Evolutionary conservation across 2,329 filamentous ascomycete species (phyloP).

Genomic region (Nannizziopsis arthrosporioides): DNA sequence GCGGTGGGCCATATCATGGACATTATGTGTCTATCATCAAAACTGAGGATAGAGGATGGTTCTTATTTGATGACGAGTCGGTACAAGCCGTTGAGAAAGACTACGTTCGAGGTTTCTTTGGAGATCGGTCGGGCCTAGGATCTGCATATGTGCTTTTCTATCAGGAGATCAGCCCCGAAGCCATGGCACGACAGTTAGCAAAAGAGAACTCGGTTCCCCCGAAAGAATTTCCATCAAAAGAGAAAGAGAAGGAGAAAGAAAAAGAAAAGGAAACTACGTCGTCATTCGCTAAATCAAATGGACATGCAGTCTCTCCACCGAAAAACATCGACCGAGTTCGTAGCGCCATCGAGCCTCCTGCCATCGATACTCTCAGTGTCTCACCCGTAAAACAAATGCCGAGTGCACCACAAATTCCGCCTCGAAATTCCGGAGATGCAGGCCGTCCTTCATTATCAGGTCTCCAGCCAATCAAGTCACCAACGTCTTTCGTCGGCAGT

Average conservation of each 20-base stretch:
- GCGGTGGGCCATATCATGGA: slow-evolving; percentile 89
- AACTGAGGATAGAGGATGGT: slow-evolving; percentile 87
- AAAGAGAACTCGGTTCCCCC: slow-evolving; percentile 49
- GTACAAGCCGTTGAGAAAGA: slow-evolving; percentile 95
- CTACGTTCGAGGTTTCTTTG: slow-evolving; percentile 95
- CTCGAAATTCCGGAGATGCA: slow-evolving; percentile 27
- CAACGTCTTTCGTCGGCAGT: too few relatives aligned
- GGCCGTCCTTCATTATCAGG: slow-evolving; percentile 6
- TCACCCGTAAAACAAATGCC: slow-evolving; percentile 28
- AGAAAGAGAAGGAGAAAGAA: slow-evolving; percentile 30
- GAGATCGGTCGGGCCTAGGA: slow-evolving; percentile 77
- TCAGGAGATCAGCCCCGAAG: slow-evolving; percentile 70
- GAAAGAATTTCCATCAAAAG: slow-evolving; percentile 31
- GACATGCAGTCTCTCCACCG: slow-evolving; percentile 20
- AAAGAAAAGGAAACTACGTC: slow-evolving; percentile 28
- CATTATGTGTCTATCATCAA: slow-evolving; percentile 98
- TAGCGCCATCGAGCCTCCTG: slow-evolving; percentile 28
- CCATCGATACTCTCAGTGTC: slow-evolving; percentile 27
- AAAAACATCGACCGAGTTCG: slow-evolving; percentile 28
- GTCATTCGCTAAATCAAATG: slow-evolving; percentile 23
- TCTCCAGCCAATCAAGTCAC: slow-evolving; percentile 12
- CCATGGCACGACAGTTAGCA: slow-evolving; percentile 66
- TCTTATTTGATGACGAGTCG: slow-evolving; percentile 96
- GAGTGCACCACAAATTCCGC: slow-evolving; percentile 38
- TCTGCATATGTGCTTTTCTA: slow-evolving; percentile 97